Base-by-base conservation (phyloP, 192 early-diverging fungal genomes). In the Piromyces sp. region DNA sequence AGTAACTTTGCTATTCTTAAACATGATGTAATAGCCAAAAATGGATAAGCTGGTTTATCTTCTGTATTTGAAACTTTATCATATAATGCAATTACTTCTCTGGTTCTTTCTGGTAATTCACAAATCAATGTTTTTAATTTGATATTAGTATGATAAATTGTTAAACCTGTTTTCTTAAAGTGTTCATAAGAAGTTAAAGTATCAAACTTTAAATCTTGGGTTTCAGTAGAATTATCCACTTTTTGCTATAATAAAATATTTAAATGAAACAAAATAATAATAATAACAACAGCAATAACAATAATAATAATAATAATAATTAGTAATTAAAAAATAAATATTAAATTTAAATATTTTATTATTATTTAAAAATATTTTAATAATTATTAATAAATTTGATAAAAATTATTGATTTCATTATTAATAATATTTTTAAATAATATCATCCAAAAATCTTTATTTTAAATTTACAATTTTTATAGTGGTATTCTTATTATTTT, bases 1-100 rank as follows among this genome's bases (percentile, higher is more conserved):
- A 94, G 83, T 80, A 93, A 91, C 40, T 90, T 88, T 19, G 94
- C 89, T 0, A 95, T 86, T 78, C 90, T 92, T 42, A 94, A 81
- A 82, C 91, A 94, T 1, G 93, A 90, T 79, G 88, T 86, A 1
- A 89, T 89, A 79, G 91, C 89, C 4, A 95, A 85, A 30, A 95
- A 84, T 13, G 92, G 90, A 79, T 88, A 89, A 78, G 81, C 82
- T 22, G 91, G 89, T 3, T 87, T 81, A 15, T 86, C 87, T 37
- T 87, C 85, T 78, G 81, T 84, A 13, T 85, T 80, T 3, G 88
- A 85, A 19, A 89, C 88, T 82, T 89, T 89, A 31, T 88, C 90
- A 84, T 95, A 95, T 30, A 92, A 85, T 5, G 83, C 81, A 16
- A 94, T 82, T 13, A 95, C 87, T 12, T 89, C 88, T n/a, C 91